Conservation (phyloP, 1,284 basidiomycete genomes). For the Grifola frondosa region DNA sequence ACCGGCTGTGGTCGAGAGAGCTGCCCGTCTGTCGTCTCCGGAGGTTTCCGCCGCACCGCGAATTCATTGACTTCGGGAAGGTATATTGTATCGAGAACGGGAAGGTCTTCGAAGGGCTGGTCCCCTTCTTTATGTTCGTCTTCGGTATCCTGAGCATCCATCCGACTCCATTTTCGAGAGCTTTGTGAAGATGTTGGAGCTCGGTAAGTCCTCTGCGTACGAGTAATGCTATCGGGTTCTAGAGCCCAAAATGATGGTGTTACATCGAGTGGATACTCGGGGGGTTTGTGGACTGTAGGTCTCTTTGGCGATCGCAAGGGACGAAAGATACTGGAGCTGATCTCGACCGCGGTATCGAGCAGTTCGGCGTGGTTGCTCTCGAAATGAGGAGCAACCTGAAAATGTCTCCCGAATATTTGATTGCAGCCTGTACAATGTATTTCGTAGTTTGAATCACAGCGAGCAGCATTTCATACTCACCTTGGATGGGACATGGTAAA, state of each 20-base stretch:
- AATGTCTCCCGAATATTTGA: constrained; percentile 11
- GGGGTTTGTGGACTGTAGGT: neutral
- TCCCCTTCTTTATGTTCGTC: constrained; percentile 10
- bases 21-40: constrained; percentile 15
- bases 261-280: no score
- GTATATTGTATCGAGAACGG: neutral
- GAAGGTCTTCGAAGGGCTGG: constrained; percentile 11
- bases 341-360: neutral
- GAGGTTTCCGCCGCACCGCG: constrained; percentile 10
- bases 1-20: constrained; percentile 22
- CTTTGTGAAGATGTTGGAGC: constrained; percentile 9
- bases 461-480: constrained; percentile 10
- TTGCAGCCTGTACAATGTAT: constrained; percentile 12
- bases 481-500: constrained; percentile 23
- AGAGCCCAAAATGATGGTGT: no score
- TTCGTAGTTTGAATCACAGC: no score
- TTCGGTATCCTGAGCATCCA: constrained; percentile 5
- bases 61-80: constrained; percentile 6
- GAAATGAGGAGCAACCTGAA: constrained; percentile 14
- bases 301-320: constrained; percentile 7
- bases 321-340: neutral
- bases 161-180: constrained; percentile 15
- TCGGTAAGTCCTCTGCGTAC: constrained; percentile 13
- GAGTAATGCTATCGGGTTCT: no score
- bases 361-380: constrained; percentile 6